Base-by-base conservation (phyloP, 805 yeast genomes). In the Candida sphagnicola region DNA sequence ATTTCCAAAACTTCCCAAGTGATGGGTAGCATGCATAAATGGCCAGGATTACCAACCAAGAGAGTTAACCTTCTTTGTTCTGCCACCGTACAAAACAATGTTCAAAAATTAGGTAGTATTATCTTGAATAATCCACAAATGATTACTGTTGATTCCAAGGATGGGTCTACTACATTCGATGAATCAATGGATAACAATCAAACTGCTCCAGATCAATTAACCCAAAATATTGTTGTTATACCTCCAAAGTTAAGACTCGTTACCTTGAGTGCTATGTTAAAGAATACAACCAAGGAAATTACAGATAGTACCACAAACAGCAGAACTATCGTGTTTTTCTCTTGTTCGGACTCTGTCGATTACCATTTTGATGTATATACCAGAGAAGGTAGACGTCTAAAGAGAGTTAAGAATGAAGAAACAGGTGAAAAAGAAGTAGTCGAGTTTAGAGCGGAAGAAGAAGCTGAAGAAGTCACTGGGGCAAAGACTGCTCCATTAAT, bases 271-370 rank as follows among this genome's bases (percentile, higher is more conserved):
- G 89, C 86, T 1, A 56, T 73, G 4, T 66, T 93, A 43, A 78
- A 75, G 53, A 65, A 70, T 13, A 61, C 82, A 4, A 39, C 45
- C 4, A 35, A 25, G 3, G 32, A 39, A 8, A 34, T 40, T 5
- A 28, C 34, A 6, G 38, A 41, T 5, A 37, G 41, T 11, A 29
- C 28, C 8, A 14, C 28, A 1, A 13, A 23, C 23, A 62, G 75
- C 1, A 75, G 85, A 45, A 79, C 88, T 1, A 82, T 93, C 57
- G 88, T 93, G 0, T 93, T 93, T 59, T 75, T 90, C 47, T 85
- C 96, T 11, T 91, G 99, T 65, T 80, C 98, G 0, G 98, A 91
- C 56, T 85, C 96, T n/a, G 98, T 95, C 16, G 90, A 93, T 49
- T 93, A 85, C 67, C 96, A 93, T 62, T 88, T 80, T 59, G 75